Conservation (phyloP, 176 grass and related monocot species). For the Ensete glaucum region DNA sequence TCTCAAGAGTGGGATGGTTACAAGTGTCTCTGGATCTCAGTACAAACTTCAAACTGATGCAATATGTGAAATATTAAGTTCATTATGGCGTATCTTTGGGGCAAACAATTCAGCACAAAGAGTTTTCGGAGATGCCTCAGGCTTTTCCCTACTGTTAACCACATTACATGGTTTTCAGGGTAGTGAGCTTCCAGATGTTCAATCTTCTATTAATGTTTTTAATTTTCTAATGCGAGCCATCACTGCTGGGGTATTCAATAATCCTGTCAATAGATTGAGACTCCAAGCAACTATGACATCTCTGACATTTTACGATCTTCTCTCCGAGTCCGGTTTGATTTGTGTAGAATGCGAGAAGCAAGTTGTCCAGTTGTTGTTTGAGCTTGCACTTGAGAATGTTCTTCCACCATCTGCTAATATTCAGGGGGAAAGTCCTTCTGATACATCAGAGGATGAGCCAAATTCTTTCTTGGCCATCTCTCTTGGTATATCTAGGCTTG, state of each 20-base stretch:
- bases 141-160: slow-evolving; percentile 92
- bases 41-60: slow-evolving; percentile 90
- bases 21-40: slow-evolving; percentile 72
- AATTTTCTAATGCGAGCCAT: slow-evolving; percentile 80
- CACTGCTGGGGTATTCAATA: slow-evolving; percentile 86
- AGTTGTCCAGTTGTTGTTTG: slow-evolving; percentile 88
- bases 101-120: slow-evolving; percentile 74
- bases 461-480: slow-evolving; percentile 53
- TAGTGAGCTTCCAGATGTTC: slow-evolving; percentile 31
- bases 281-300: slow-evolving; percentile 78
- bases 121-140: slow-evolving; percentile 96
- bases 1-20: slow-evolving; percentile 93
- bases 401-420: slow-evolving; percentile 60
- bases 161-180: slow-evolving; percentile 84
- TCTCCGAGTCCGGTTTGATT: slow-evolving; percentile 84
- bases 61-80: slow-evolving; percentile 77
- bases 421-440: slow-evolving; percentile 46
- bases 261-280: slow-evolving; percentile 83
- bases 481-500: slow-evolving; percentile 75
- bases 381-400: slow-evolving; percentile 96
- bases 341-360: slow-evolving; percentile 89
- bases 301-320: slow-evolving; percentile 85
- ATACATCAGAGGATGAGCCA: slow-evolving; percentile 39
- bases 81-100: slow-evolving; percentile 93
- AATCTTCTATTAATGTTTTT: slow-evolving; percentile 65